Base-by-base conservation (phyloP, 192 early-diverging fungal species). In the Lobosporangium transversale region DNA sequence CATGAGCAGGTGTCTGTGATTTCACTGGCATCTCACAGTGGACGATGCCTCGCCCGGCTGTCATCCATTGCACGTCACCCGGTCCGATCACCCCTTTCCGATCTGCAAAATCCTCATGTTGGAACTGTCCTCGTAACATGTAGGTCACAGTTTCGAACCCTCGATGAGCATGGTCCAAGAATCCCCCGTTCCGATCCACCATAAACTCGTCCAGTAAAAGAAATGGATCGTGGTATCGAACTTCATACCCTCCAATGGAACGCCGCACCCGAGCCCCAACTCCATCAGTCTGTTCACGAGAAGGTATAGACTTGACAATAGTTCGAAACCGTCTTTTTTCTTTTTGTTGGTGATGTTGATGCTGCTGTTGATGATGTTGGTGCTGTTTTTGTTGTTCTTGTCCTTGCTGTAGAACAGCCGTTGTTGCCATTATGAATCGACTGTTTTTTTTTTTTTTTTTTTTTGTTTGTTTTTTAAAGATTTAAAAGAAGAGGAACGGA, bases 31-130 rank as follows among this genome's bases (percentile, higher is more conserved):
- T 40, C 37, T 40, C 37, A 7, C 8, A 40, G 37, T 40, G 89
- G 12, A 91, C 69, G 53, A 91, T 87, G 10, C 89, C 89, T 48
- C 81, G 71, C 17, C 89, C 89, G 12, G 89, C 88, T 14, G 89
- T 91, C 83, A 89, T 90, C 89, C 88, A 90, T 68, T 89, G 37
- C 37, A 40, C 7, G 37, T 40, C 37, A 14, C 37, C 37, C 14
- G 37, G 37, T 14, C 37, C 37, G 37, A 40, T 40, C 8, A 14
- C 14, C 8, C 37, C 37, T 14, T 40, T 40, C 8, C 14, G 37
- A 10, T 14, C 37, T 40, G 37, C 37, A 40, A 40, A 40, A 14
- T 40, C 37, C 14, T 40, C 37, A 14, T 40, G 37, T 14, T 40
- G 37, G 37, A 40, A 40, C 37, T 40, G 37, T 40, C 37, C 37